These are phyloP conservation scores for Fusarium kyushuense DNA, from an alignment of 2,329 filamentous ascomycete species.

Conservation along the genomic window DNA sequence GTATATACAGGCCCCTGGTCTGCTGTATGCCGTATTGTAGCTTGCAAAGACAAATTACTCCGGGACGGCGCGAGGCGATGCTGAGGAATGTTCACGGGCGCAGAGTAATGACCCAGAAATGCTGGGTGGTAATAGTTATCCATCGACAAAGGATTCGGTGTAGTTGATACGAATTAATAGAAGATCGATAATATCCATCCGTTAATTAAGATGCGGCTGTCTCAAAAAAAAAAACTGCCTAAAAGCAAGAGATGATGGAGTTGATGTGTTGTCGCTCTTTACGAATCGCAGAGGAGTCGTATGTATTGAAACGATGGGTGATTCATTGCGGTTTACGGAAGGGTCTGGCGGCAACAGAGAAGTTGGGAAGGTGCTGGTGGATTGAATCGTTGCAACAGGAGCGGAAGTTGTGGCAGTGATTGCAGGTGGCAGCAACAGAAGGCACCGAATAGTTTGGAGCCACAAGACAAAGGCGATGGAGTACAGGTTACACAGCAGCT, in stretches of 20 bases:
- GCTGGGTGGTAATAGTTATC: constrained; percentile 28
- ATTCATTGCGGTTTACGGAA: constrained; percentile 40
- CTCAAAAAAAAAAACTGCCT: constrained; percentile 17
- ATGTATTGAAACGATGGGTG: constrained; percentile 28
- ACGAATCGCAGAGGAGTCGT: constrained; percentile 38
- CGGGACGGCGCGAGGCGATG: constrained; percentile 41
- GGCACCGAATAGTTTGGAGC: background rate
- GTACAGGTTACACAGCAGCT: constrained; percentile 2
- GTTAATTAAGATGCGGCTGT: constrained; percentile 33
- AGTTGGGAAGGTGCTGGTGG: constrained; percentile 15
- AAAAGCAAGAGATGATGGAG: constrained; percentile 21
- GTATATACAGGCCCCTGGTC: constrained; percentile 50
- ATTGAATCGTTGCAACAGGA: constrained; percentile 1
- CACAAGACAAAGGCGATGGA: constrained; percentile 6
- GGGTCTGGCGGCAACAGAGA: constrained; percentile 3
- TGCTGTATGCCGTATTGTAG: constrained; percentile 44
- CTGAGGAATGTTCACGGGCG: constrained; percentile 21
- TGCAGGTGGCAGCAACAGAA: constrained; percentile 25
- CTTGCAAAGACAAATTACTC: constrained; percentile 49
- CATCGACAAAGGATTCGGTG: constrained; percentile 27
- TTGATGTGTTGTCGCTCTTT: constrained; percentile 26
- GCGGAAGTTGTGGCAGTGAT: constrained; percentile 25
- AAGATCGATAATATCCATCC: constrained; percentile 10
- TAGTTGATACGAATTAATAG: constrained; percentile 23
- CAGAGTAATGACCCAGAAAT: constrained; percentile 32